These are phyloP conservation scores for Ophiocordyceps sinensis DNA, from an alignment of 2,329 filamentous ascomycete genomes.

Conservation along the genomic window DNA sequence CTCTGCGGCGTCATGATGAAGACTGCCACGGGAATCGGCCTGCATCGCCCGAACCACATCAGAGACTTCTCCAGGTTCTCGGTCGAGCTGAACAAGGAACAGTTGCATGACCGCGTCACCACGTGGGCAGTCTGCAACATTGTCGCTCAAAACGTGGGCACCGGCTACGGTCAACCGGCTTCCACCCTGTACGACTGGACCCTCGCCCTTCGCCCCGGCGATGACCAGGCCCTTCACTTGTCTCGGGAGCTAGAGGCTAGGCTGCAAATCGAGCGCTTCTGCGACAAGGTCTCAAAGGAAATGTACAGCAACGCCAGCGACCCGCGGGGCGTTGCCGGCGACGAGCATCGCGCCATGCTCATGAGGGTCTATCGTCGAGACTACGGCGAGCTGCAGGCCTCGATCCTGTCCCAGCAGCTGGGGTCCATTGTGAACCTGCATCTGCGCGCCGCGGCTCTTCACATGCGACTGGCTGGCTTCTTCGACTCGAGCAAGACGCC, in stretches of 20 bases:
- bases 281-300: slow-evolving; percentile 63
- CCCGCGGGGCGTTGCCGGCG: slow-evolving; percentile 52
- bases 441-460: slow-evolving; percentile 57
- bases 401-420: slow-evolving; percentile 42
- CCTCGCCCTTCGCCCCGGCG: slow-evolving; percentile 43
- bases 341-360: slow-evolving; percentile 51
- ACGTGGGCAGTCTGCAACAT: slow-evolving; percentile 83
- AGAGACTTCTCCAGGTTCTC: slow-evolving; percentile 70
- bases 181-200: slow-evolving; percentile 68
- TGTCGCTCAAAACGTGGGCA: slow-evolving; percentile 68
- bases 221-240: slow-evolving; percentile 43
- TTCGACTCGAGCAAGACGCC: slow-evolving; percentile 63
- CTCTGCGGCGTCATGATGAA: slow-evolving; percentile 78
- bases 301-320: slow-evolving; percentile 69
- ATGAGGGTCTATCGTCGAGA: slow-evolving; percentile 53
- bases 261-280: slow-evolving; percentile 59
- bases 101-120: slow-evolving; percentile 61
- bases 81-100: slow-evolving; percentile 62
- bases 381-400: slow-evolving; percentile 46
- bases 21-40: slow-evolving; percentile 67
- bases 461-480: slow-evolving; percentile 65
- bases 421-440: slow-evolving; percentile 50
- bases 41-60: slow-evolving; percentile 68
- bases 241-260: slow-evolving; percentile 50
- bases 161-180: slow-evolving; percentile 69